Conservation (phyloP, 768 basidiomycete species). For the Cyclocybe cylindracea region DNA sequence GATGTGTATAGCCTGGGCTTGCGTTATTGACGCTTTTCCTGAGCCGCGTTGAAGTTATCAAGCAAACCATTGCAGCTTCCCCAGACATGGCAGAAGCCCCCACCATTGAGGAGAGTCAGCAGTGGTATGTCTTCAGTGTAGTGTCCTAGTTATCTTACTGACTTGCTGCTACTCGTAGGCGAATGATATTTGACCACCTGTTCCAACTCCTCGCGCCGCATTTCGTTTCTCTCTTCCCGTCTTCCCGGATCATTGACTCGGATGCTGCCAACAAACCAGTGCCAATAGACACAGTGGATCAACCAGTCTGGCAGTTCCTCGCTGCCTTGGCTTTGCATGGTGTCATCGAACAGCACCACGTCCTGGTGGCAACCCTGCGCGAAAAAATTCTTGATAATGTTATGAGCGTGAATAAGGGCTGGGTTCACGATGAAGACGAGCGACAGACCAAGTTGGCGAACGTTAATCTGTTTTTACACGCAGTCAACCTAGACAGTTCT, state of each 20-base stretch:
- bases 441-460: slow-evolving; percentile 81
- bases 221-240: slow-evolving; percentile 85
- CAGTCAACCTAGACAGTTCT: slow-evolving; percentile 67
- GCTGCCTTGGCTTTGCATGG: slow-evolving; percentile 87
- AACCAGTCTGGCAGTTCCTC: slow-evolving; percentile 94
- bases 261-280: slow-evolving; percentile 33
- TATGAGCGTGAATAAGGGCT: slow-evolving; percentile 73
- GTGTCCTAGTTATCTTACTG: background rate
- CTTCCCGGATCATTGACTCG: slow-evolving; percentile 60
- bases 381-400: slow-evolving; percentile 96
- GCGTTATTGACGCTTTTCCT: slow-evolving; percentile 89
- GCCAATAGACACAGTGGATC: slow-evolving; percentile 70
- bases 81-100: slow-evolving; percentile 58
- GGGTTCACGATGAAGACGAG: slow-evolving; percentile 72
- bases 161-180: slow-evolving; percentile 50
- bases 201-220: slow-evolving; percentile 79
- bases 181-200: slow-evolving; percentile 83
- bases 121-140: slow-evolving; percentile 49
- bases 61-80: slow-evolving; percentile 61
- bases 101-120: slow-evolving; percentile 72
- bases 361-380: slow-evolving; percentile 80
- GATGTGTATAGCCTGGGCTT: slow-evolving; percentile 72
- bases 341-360: slow-evolving; percentile 83
- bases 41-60: slow-evolving; percentile 91
- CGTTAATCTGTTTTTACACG: slow-evolving; percentile 89